Base-by-base conservation (phyloP, 805 yeast species). In the Yamadazyma laniorum region DNA sequence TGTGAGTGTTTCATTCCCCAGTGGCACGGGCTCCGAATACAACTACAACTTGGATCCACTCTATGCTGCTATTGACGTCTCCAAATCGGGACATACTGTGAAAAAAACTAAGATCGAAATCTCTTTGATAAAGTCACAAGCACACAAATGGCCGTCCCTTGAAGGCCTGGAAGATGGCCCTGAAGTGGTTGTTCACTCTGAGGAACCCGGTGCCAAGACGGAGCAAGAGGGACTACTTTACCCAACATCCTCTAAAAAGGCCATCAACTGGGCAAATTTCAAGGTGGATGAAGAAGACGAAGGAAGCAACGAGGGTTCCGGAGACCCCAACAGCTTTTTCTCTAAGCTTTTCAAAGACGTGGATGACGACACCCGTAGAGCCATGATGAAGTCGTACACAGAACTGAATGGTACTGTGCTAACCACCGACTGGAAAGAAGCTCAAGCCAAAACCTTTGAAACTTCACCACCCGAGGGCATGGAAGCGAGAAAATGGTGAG, bases 351-450 rank as follows among this genome's bases (percentile, higher is more conserved):
- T 84, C 62, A 72, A 74, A 18, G 80, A 75, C 47, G 91, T 95
- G 0, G 95, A 89, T 55, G 93, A 85, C 6, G 96, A 93, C 52
- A 82, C 95, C 1, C 70, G 70, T 49, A 71, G 95, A 35, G 99
- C 99, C 2, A 93, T 93, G 98, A 84, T 87, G 95, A 93, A 93
- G 65, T 86, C 96, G 37, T 93, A 77, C 52, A 71, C 79, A n/a
- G 96, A 93, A 61, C 85, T 95, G 50, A 84, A 85, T 51, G 99
- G 99, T 15, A 93, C 99, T 0, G 79, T 95, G 2, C 67, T 93
- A 42, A 86, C 95, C 32, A 93, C 99, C 3, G 85, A 87, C 55
- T 93, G 99, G 99, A 75, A 65, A 8, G 95, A 88, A 43, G 98
- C 95, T 2, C 69, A 77, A 26, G 69, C 74, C 39, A 79, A 77